Base-by-base conservation (phyloP, 2,329 filamentous ascomycete species). In the Cryoendolithus antarcticus region DNA sequence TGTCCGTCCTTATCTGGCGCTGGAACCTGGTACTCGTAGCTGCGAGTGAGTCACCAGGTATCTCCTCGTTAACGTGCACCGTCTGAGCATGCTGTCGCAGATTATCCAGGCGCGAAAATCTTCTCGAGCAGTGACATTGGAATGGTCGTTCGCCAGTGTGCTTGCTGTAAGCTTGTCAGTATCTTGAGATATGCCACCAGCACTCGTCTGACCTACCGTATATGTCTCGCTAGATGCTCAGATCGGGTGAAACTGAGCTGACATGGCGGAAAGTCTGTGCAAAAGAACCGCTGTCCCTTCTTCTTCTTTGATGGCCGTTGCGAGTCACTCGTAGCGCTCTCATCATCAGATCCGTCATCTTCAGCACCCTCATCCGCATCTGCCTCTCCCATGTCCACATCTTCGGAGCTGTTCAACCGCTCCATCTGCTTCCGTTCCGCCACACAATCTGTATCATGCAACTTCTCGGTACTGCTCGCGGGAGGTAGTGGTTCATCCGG, bases 61-160 rank as follows among this genome's bases (percentile, higher is more conserved):
- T 98, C 41, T 95, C 86, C 59, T 96, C 91, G 59, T 96, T 95
- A 42, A 93, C 83, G 59, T 98, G 91, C 1, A 98, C 91, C 0
- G 91, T 96, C 61, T 95, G 88, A 33, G 91, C 91, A 69, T 98
- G 91, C 58, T 98, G 91, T 43, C 91, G 78, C 37, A 98, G 67
- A 56, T 98, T 98, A 61, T 98, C 89, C 34, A 96, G 73, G 35
- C 89, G 77, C 7, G 91, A 96, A 59, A 98, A 98, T 40, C 86
- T 77, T 37, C 91, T 77, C 2, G 82, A 85, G 62, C 91, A 98
- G 61, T 96, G 91, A 51, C 91, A 98, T 61, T 93, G 83, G 54
- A 96, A 98, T 0, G 91, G 91, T 21, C 91, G 79, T 66, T 98
- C 91, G 38, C 91, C 91, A 1, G 91, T 98, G 56, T 98, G 91